These are phyloP conservation scores for Verruconis gallopava DNA, from an alignment of 2,329 filamentous ascomycete species.

Conservation along the genomic window DNA sequence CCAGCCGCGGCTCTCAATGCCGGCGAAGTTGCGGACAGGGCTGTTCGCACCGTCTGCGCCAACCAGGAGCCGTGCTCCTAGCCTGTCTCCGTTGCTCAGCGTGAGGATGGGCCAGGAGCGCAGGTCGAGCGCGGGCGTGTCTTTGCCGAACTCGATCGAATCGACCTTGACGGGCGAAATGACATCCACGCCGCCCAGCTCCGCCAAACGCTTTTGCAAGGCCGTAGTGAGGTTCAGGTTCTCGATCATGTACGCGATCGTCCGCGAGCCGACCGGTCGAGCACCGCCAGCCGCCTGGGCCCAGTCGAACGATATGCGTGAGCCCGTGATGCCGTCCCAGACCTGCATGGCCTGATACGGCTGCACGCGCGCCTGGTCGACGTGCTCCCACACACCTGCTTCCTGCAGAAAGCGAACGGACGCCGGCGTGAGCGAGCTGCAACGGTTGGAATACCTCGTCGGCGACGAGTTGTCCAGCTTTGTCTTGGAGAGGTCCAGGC, in stretches of 20 bases:
- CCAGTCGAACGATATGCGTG: constrained; percentile 83
- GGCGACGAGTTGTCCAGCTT: constrained; percentile 53
- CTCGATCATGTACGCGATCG: constrained; percentile 91
- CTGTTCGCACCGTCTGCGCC: constrained; percentile 93
- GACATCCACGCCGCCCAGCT: constrained; percentile 53
- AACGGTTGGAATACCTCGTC: constrained; percentile 77
- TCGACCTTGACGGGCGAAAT: constrained; percentile 69
- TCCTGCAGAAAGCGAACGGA: constrained; percentile 69
- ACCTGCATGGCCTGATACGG: constrained; percentile 94
- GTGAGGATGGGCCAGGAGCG: constrained; percentile 78
- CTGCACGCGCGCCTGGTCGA: constrained; percentile 63
- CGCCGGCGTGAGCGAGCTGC: constrained; percentile 82
- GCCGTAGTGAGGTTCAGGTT: constrained; percentile 79
- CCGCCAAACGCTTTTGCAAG: constrained; percentile 57
- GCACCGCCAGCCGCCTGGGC: constrained; percentile 30
- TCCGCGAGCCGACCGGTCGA: constrained; percentile 24
- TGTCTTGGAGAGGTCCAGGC: constrained; percentile 64
- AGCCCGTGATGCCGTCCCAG: constrained; percentile 86
- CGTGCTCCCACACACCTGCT: constrained; percentile 76
- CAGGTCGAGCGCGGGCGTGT: constrained; percentile 56
- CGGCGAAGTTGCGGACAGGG: constrained; percentile 79
- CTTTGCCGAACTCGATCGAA: constrained; percentile 61
- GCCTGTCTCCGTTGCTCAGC: constrained; percentile 50
- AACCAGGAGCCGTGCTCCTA: constrained; percentile 74
- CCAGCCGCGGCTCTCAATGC: constrained; percentile 78